Conservation (phyloP, 2,329 filamentous ascomycete species). For the Penicillium oxalicum region DNA sequence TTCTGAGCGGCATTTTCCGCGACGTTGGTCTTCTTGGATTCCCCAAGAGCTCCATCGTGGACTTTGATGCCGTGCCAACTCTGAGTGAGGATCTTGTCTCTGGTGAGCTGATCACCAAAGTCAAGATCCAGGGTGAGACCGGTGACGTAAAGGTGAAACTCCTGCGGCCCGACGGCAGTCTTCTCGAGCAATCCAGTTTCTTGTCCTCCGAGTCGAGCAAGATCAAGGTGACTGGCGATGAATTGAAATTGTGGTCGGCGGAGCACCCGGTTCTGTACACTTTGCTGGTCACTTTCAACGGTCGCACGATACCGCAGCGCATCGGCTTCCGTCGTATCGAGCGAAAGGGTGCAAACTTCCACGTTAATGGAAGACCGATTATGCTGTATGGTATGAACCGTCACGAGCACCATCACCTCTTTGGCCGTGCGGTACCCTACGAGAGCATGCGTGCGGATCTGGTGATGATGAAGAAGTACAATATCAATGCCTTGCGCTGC, state of each 20-base stretch:
- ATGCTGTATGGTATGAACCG: slow-evolving; percentile 61
- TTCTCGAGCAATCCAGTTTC: neutral
- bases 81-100: slow-evolving; percentile 4
- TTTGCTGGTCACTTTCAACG: slow-evolving; percentile 37
- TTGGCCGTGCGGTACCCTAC: slow-evolving; percentile 58
- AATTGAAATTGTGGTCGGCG: slow-evolving; percentile 63
- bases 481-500: slow-evolving; percentile 64
- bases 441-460: slow-evolving; percentile 59
- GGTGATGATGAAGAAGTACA: slow-evolving; percentile 62
- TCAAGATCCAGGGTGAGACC: slow-evolving; percentile 50
- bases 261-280: slow-evolving; percentile 60
- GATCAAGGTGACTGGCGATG: slow-evolving; percentile 30
- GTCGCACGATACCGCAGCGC: slow-evolving; percentile 36
- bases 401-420: slow-evolving; percentile 63
- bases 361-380: slow-evolving; percentile 58
- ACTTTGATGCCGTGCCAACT: slow-evolving; percentile 47
- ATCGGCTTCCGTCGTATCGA: slow-evolving; percentile 62
- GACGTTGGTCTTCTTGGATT: slow-evolving; percentile 60
- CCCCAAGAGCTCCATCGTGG: slow-evolving; percentile 34
- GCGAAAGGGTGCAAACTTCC: slow-evolving; percentile 47
- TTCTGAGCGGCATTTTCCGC: slow-evolving; percentile 52
- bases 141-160: slow-evolving; percentile 32
- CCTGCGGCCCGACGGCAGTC: neutral
- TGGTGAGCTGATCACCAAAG: slow-evolving; percentile 32
- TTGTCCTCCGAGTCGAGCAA: neutral